Percentiles rank a stretch among this genome's conserved stretches.
Evolutionary conservation across 2,329 filamentous ascomycete genomes (phyloP).

Genomic region (Aspergillus sp.): DNA sequence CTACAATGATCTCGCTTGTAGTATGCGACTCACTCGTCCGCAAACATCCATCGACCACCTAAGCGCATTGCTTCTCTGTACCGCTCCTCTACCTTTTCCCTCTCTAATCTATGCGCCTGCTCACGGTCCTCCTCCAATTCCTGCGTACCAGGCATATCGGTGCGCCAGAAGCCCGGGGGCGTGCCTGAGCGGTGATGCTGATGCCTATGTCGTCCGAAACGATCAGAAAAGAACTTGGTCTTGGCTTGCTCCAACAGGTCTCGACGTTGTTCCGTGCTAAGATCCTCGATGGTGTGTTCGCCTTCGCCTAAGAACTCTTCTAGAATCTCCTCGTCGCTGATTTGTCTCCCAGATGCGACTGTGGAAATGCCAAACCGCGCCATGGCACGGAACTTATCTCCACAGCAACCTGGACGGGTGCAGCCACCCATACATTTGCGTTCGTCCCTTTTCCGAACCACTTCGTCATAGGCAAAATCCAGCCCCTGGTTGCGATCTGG

Average conservation of each 20-base stretch:
- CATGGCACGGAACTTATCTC: constrained; percentile 70
- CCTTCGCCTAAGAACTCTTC: constrained; percentile 61
- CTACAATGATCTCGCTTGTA: not conserved
- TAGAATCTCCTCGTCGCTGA: constrained; percentile 38
- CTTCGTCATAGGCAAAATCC: constrained; percentile 74
- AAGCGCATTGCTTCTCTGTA: constrained; percentile 80
- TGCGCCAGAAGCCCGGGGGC: constrained; percentile 88
- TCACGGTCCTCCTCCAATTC: constrained; percentile 69
- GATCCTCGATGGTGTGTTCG: constrained; percentile 42
- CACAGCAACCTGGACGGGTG: constrained; percentile 75
- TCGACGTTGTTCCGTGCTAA: constrained; percentile 65
- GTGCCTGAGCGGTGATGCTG: constrained; percentile 71
- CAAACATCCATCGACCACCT: constrained; percentile 78
- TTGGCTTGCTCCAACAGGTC: constrained; percentile 76
- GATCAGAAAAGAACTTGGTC: constrained; percentile 72
- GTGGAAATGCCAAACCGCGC: constrained; percentile 52
- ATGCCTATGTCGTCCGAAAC: constrained; percentile 77
- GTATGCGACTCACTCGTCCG: constrained; percentile 65
- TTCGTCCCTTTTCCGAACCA: constrained; percentile 71
- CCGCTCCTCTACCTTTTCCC: constrained; percentile 69
- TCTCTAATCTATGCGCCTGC: constrained; percentile 67
- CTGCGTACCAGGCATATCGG: constrained; percentile 88
- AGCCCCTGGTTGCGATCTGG: constrained; percentile 71
- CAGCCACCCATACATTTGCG: constrained; percentile 76
- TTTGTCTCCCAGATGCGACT: constrained; percentile 30